Percentiles rank a stretch among this genome's conserved stretches.
Conservation (phyloP, 768 basidiomycete genomes). For the Lentinus brumalis region DNA sequence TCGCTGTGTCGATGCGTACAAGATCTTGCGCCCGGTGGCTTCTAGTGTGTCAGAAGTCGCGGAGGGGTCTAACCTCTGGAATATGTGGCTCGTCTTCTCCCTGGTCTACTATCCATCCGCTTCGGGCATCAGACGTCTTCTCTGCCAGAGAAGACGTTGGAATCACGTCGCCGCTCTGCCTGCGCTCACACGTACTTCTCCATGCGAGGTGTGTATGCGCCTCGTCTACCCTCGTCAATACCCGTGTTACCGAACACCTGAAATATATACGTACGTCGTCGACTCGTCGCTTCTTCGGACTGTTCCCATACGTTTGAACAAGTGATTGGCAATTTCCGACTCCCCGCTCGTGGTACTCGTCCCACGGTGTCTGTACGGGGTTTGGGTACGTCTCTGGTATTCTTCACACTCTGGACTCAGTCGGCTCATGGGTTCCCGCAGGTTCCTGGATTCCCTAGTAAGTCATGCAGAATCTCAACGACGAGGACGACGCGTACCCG, state of each 20-base stretch:
- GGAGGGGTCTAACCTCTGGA: too few relatives aligned
- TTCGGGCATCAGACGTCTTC: too few relatives aligned
- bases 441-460: slow-evolving; percentile 63
- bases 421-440: slow-evolving; percentile 21
- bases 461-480: slow-evolving; percentile 64
- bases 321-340: slow-evolving; percentile 87
- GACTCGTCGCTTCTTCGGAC: background rate
- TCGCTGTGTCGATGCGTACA: too few relatives aligned
- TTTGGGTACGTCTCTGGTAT: slow-evolving; percentile 53
- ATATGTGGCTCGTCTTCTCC: too few relatives aligned
- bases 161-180: too few relatives aligned
- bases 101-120: too few relatives aligned
- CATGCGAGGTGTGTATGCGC: too few relatives aligned
- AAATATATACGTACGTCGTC: slow-evolving; percentile 75
- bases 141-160: too few relatives aligned
- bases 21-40: background rate
- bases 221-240: slow-evolving; percentile 58
- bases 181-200: too few relatives aligned
- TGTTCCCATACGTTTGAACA: slow-evolving; percentile 72
- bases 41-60: too few relatives aligned
- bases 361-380: slow-evolving; percentile 91
- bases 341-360: slow-evolving; percentile 93
- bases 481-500: slow-evolving; percentile 83
- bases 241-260: slow-evolving; percentile 70
- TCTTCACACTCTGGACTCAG: background rate